These are phyloP conservation scores for Dichotomocladium elegans DNA, from an alignment of 371 early-diverging fungal species.

Conservation along the genomic window DNA sequence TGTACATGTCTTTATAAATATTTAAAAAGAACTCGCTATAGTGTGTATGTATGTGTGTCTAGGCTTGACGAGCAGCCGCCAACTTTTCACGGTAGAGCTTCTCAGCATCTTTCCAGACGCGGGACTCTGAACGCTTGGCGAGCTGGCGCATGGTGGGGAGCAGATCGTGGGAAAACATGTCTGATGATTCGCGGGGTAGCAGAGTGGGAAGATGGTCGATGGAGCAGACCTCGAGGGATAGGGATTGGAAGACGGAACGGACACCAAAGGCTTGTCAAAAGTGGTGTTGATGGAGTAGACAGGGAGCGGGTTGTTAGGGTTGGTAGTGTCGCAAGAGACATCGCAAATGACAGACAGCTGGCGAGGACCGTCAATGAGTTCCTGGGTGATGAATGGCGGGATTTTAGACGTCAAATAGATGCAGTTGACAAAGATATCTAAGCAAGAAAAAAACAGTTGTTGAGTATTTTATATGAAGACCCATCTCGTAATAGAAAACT, in stretches of 20 bases:
- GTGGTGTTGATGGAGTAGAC: slow-evolving; percentile 89
- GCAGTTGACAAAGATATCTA: slow-evolving; percentile 96
- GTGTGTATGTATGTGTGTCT: neutral
- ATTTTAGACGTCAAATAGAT: slow-evolving; percentile 91
- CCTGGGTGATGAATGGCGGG: slow-evolving; percentile 89
- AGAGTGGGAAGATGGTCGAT: slow-evolving; percentile 97
- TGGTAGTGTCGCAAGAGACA: slow-evolving; percentile 95
- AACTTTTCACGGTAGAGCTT: slow-evolving; percentile 79
- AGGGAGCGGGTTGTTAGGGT: slow-evolving; percentile 96
- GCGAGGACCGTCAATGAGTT: slow-evolving; percentile 69
- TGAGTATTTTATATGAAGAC: neutral
- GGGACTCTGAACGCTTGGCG: slow-evolving; percentile 53
- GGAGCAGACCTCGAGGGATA: slow-evolving; percentile 84
- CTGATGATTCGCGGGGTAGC: slow-evolving; percentile 89
- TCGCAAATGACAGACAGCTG: slow-evolving; percentile 84
- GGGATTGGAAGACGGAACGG: slow-evolving; percentile 57
- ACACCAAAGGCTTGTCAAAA: slow-evolving; percentile 87
- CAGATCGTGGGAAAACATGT: slow-evolving; percentile 82
- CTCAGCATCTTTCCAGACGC: slow-evolving; percentile 88
- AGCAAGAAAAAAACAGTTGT: neutral
- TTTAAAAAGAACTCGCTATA: neutral
- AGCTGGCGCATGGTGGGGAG: slow-evolving; percentile 79
- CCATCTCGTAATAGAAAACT: slow-evolving; percentile 3
- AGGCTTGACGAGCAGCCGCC: slow-evolving; percentile 26
- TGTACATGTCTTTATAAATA: neutral